Base-by-base conservation (phyloP, 768 basidiomycete genomes). In the Mycena leptocephala region DNA sequence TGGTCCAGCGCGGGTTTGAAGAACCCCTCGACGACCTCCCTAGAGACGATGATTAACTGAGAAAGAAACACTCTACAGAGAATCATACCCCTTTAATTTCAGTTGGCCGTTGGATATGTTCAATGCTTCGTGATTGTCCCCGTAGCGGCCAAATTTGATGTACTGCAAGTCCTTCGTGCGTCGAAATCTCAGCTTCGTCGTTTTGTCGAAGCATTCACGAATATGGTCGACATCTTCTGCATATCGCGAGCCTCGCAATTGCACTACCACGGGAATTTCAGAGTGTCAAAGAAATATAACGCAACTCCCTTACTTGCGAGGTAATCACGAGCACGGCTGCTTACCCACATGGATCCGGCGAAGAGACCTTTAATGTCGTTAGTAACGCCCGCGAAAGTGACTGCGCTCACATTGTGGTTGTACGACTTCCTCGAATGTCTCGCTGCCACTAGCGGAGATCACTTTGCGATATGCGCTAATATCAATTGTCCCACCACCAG, bases 401-500 rank as follows among this genome's bases (percentile, higher is more conserved):
- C n/a, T n/a, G n/a, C n/a, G 82, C 83, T 10, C 73, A 89, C 89
- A 91, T 78, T 87, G 85, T 1, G 87, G 79, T 0, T 86, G 86
- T 2, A 90, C 88, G 28, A 90, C 87, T 80, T 92, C 92, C 69
- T 90, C 87, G 30, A 91, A 87, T 0, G 76, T 61, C 14, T 82
- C 76, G 1, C 81, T 76, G 3, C 77, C n/a, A n/a, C n/a, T 72
- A 1, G 83, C 74, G 2, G 77, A 81, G 26, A 78, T 78, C 22
- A 80, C 79, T 78, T 87, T 86, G 41, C 85, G 86, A 71, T 93
- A 93, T 13, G 89, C 85, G 71, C 90, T 92, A 55, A 93, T 84
- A 74, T 93, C 92, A 32, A 93, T 84, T 0, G 91, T 93, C 24
- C 91, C 92, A 58, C 91, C 91, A 10, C 92, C 92, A 6, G 92